Conservation (phyloP, 768 basidiomycete species). For the Kwoniella bestiolae region DNA sequence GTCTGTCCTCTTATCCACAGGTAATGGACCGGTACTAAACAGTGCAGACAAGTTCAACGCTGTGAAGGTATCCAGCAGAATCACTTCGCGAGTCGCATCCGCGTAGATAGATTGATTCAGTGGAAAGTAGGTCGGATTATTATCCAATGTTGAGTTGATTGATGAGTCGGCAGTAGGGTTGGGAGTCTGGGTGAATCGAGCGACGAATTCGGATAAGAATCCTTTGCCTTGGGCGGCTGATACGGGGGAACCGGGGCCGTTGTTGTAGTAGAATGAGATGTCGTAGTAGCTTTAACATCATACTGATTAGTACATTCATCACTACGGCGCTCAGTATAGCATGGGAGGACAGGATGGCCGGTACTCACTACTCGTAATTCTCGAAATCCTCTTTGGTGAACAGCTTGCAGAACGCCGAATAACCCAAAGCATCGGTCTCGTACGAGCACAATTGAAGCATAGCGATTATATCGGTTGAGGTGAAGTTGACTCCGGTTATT, state of each 20-base stretch:
- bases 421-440: constrained; percentile 55
- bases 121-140: constrained; percentile 52
- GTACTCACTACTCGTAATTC: constrained; percentile 45
- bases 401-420: constrained; percentile 55
- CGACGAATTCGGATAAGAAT: constrained; percentile 55
- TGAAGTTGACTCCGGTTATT: constrained; percentile 41
- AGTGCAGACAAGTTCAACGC: constrained; percentile 81
- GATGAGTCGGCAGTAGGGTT: constrained; percentile 41
- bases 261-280: constrained; percentile 50
- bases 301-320: neutral
- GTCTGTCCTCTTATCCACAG: constrained; percentile 70
- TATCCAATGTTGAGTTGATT: constrained; percentile 55
- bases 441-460: constrained; percentile 58
- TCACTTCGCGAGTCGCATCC: constrained; percentile 79
- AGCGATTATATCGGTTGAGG: constrained; percentile 43
- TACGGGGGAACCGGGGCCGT: constrained; percentile 52
- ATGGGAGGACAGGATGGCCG: too few relatives aligned
- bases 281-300: constrained; percentile 2
- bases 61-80: constrained; percentile 81
- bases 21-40: constrained; percentile 73
- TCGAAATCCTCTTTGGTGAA: constrained; percentile 57
- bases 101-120: constrained; percentile 67
- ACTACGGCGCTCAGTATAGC: too few relatives aligned
- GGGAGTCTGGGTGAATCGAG: constrained; percentile 49
- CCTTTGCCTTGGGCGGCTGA: constrained; percentile 55